Base-by-base conservation (phyloP, 176 grass and related monocot genomes). In the Aegilops umbellulata region DNA sequence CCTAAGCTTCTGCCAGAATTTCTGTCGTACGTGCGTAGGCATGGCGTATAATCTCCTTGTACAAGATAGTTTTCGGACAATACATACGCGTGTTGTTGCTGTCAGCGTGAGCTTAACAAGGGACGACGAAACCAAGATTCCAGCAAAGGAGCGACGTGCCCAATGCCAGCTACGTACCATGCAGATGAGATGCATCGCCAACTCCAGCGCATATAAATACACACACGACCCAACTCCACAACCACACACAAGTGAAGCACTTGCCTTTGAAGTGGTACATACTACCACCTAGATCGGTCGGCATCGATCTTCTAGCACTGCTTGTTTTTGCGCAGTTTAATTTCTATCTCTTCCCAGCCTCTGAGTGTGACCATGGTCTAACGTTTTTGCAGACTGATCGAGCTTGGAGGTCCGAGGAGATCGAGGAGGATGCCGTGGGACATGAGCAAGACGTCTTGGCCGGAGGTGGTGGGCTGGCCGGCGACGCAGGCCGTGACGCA, bases 391-490 rank as follows among this genome's bases (percentile, higher is more conserved):
- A 75, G 72, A 75, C 17, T 6, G 2, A 30, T 75, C 72, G 53
- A 57, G 53, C 53, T 49, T 49, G 42, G 0, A 4, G 10, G 14
- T 75, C 72, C 12, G 15, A 49, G 47, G 47, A 65, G 62, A 44
- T 27, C 16, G 17, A 74, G 15, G 39, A 3, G 68, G 19, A 19
- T 4, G 7, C 16, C 15, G 42, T 0, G 4, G 16, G 7, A 15
- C 0, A 75, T 49, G 72, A 75, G 72, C 72, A 75, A 75, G 72
- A 8, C 24, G 2, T 75, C 72, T 5, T 75, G 72, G 72, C 72
- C 72, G 15, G 72, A 75, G 72, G 72, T 75, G 3, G 15, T 75
- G 24, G 72, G 72, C 4, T 75, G 72, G 72, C 72, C 72, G 72
- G 72, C 72, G 42, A 49, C 72, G 72, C 12, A 14, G 8, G 72